A percentile compares a stretch with the other conserved stretches of the same genome.
phyloP scores from a whole-genome alignment of 2,329 filamentous ascomycete species.

The Coniochaeta ligniaria region DNA sequence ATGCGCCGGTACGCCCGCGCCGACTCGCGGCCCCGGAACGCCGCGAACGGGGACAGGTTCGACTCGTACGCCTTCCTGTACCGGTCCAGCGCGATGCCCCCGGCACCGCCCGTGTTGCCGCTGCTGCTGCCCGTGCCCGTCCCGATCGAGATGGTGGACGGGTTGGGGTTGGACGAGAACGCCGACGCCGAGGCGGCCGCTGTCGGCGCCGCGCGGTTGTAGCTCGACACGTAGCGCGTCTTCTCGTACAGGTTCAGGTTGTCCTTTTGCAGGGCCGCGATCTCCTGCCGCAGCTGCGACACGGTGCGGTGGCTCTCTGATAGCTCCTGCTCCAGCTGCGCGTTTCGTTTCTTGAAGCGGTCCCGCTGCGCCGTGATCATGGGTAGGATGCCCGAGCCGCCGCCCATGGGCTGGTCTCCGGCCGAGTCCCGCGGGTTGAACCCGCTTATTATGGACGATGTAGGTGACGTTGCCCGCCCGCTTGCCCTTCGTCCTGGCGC shows the following conservation, averaged over 20 bases:
- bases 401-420: constrained; percentile 41
- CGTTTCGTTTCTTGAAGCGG: constrained; percentile 94
- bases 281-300: constrained; percentile 81
- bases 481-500: constrained; percentile 55
- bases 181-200: constrained; percentile 37
- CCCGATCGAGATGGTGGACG: constrained; percentile 59
- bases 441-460: constrained; percentile 97
- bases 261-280: constrained; percentile 88
- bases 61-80: constrained; percentile 92
- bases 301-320: constrained; percentile 77
- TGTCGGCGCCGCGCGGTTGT: constrained; percentile 61
- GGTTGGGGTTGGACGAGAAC: constrained; percentile 69
- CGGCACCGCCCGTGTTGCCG: constrained; percentile 53
- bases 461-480: constrained; percentile 61
- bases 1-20: constrained; percentile 87
- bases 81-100: constrained; percentile 67
- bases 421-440: constrained; percentile 61
- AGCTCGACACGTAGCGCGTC: constrained; percentile 91
- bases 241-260: constrained; percentile 97
- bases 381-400: constrained; percentile 82
- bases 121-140: constrained; percentile 42
- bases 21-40: constrained; percentile 89
- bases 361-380: constrained; percentile 98
- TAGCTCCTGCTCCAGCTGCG: constrained; percentile 82
- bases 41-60: constrained; percentile 91